Base-by-base conservation (phyloP, 1,284 basidiomycete genomes). In the Tylopilus sp. region DNA sequence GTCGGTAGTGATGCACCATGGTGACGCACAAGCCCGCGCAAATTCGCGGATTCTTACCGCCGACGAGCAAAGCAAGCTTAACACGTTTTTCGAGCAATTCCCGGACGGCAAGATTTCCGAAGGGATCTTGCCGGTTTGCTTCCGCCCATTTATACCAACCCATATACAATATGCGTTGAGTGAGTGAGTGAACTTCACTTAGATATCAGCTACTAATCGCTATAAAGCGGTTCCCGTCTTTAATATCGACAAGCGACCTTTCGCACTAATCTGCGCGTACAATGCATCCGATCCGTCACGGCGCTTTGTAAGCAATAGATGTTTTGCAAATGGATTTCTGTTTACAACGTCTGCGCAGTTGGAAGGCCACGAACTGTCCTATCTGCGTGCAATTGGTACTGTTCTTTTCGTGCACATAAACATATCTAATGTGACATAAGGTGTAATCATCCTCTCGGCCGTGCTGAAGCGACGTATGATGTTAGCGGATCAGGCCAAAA, bases 391-490 rank as follows among this genome's bases (percentile, higher is more conserved):
- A 13, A 89, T 91, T 52, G 87, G 86, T 83, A 56, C 65, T 60
- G 28, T 29, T 47, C 13, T 29, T 40, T 5, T 30, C 41, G 23
- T 31, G 9, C 15, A 21, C 38, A 39, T 41, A 37, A 49, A 26
- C 37, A 44, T 40, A 23, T 48, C 41, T 52, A 61, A 55, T 47
- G 45, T 16, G 36, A 44, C 37, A 49, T 41, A 51, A 77, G 92
- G 94, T 43, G 92, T 97, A 44, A 96, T 97, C 57, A 95, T 97
- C 51, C 75, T 98, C 31, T 93, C 92, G 41, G 93, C 94, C 11
- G 92, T 97, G 6, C 77, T 97, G 38, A 94, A 96, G 68, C 81
- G 93, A 46, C 76, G 93, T 34, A 96, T 97, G 87, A 86, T 93
- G 41, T 75, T 97, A 11, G 95, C 95, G 3, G 95, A 97, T 68